Base-by-base conservation (phyloP, 1,284 basidiomycete genomes). In the Rhodotorula sp. region DNA sequence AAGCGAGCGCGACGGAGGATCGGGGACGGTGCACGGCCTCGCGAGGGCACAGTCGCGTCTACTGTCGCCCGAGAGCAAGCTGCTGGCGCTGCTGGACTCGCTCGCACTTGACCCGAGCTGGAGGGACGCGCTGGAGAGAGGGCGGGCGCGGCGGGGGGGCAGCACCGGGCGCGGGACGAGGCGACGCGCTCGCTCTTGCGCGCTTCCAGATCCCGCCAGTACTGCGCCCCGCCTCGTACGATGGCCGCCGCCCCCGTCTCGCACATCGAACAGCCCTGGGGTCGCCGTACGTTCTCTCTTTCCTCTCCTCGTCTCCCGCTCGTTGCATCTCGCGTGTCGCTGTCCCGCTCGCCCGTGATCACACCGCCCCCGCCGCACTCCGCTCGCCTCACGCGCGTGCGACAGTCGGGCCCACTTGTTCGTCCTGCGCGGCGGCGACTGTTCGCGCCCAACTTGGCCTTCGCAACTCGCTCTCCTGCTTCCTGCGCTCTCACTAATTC, bases 211-310 rank as follows among this genome's bases (percentile, higher is more conserved):
- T 34, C 7, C n/a, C 39, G 17, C 32, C 25, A 39, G 9, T 46
- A 37, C 68, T 21, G 10, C 21, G 25, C 34, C 9, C 12, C 8
- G 4, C 27, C 50, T 48, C 51, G 12, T 27, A 13, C 25, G 32
- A 66, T 58, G 64, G n/a, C 58, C 41, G 61, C 39, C 4, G 41
- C 19, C 27, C 56, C 53, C 27, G 50, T 44, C 29, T 41, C 41
- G 19, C 41, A 46, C 34, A 61, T 53, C 61, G 50, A 37, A 39
- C 48, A 64, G 29, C 60, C 70, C 21, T 75, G 74, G 74, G 74
- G 74, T 4, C 74, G 74, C 29, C 67, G 74, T 75, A 39, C 39
- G 74, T 71, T n/a, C 50, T 53, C 39, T 32, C 21, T 48, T 50
- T 41, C 19, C n/a, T n/a, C n/a, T n/a, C 50, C 29, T 41, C 46